Conservation (phyloP, 1,284 basidiomycete species). For the Xerocomus amazonicus region DNA sequence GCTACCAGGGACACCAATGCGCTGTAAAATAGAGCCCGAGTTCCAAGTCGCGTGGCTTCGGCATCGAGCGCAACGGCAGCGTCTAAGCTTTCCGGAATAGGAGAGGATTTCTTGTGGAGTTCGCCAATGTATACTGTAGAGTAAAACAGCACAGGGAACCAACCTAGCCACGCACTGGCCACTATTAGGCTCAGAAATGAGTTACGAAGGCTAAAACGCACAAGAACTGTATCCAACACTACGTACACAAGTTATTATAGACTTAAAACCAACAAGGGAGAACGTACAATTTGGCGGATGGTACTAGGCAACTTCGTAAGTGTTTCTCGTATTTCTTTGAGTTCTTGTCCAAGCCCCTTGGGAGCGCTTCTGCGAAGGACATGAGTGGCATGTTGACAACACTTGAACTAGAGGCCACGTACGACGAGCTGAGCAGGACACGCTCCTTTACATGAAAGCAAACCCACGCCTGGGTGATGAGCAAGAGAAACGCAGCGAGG, state of each 20-base stretch:
- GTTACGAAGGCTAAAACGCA: constrained; percentile 38
- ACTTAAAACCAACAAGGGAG: constrained; percentile 7
- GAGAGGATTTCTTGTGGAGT: constrained; percentile 61
- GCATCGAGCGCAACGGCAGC: constrained; percentile 46
- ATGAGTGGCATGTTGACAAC: constrained; percentile 12
- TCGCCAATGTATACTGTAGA: constrained; percentile 85
- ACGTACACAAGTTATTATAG: constrained; percentile 6
- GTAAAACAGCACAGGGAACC: constrained; percentile 91
- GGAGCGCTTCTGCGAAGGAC: constrained; percentile 9
- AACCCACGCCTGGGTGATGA: constrained; percentile 56
- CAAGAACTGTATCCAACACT: constrained; percentile 88
- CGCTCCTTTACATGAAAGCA: constrained; percentile 71
- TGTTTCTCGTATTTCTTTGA: constrained; percentile 66
- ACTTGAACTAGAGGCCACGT: constrained; percentile 10
- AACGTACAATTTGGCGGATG: constrained; percentile 76
- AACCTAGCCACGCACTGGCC: constrained; percentile 73
- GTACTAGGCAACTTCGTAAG: constrained; percentile 65
- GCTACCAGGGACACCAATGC: constrained; percentile 67
- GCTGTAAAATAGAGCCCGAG: constrained; percentile 78
- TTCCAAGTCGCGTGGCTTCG: constrained; percentile 78
- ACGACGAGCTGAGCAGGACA: constrained; percentile 58
- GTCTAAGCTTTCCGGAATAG: constrained; percentile 34
- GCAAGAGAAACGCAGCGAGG: constrained; percentile 51
- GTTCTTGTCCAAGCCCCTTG: constrained; percentile 49
- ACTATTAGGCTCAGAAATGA: constrained; percentile 7